A percentile compares a stretch with the other conserved stretches of the same genome.
phyloP scores from a whole-genome alignment of 1,139 yeast species.

The Martiniozyma asiatica region DNA sequence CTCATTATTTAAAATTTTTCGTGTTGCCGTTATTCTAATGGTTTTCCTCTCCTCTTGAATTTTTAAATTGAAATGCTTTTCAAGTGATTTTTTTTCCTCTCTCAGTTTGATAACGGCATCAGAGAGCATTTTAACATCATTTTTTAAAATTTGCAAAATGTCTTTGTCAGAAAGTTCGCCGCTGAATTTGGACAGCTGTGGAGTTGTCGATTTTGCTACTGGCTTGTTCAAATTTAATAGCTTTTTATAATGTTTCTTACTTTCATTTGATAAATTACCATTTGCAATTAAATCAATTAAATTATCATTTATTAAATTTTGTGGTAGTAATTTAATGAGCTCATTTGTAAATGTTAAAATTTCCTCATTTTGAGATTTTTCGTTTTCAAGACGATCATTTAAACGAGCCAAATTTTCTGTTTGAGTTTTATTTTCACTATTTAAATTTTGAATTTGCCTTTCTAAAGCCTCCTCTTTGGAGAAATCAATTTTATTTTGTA shows the following conservation, averaged over 20 bases:
- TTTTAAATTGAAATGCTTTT: slow-evolving; percentile 12
- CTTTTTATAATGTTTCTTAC: slow-evolving; percentile 6
- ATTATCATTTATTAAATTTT: slow-evolving; percentile 3
- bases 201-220: not conserved
- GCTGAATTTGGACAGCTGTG: slow-evolving; percentile 1
- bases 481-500: too few species aligned
- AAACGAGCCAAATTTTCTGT: not conserved
- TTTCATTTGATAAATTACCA: slow-evolving; percentile 7
- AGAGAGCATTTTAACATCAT: slow-evolving; percentile 16
- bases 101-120: slow-evolving; percentile 13
- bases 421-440: slow-evolving; percentile 6
- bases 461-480: slow-evolving; percentile 11
- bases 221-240: slow-evolving; percentile 6
- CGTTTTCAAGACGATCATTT: slow-evolving; percentile 3
- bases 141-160: slow-evolving; percentile 16
- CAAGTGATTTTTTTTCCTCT: slow-evolving; percentile 12
- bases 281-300: slow-evolving; percentile 4
- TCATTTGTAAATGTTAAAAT: slow-evolving; percentile 4
- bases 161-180: slow-evolving; percentile 17
- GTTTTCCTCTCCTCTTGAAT: slow-evolving; percentile 16
- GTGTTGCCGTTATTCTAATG: slow-evolving; percentile 13
- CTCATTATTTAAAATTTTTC: slow-evolving; percentile 10
- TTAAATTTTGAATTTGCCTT: not conserved
- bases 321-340: slow-evolving; percentile 6
- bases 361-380: too few species aligned